A percentile compares a stretch with the other conserved stretches of the same genome.
Conservation (phyloP, 352 stramenopile species). For the Albugo laibachii region DNA sequence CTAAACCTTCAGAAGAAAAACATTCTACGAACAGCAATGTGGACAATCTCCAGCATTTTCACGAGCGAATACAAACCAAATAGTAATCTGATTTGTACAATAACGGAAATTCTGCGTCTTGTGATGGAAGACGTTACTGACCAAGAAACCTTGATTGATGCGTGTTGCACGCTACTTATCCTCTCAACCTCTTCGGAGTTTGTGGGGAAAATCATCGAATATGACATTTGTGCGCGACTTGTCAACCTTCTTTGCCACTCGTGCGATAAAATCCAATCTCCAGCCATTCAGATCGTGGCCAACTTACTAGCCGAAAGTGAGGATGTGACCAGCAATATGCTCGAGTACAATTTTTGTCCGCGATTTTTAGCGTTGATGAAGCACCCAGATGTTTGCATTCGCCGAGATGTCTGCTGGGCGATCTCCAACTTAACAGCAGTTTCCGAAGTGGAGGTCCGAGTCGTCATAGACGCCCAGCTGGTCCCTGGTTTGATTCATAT, state of each 20-base stretch:
- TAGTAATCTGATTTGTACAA: slow-evolving; percentile 88
- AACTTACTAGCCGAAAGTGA: slow-evolving; percentile 98
- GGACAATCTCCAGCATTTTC: slow-evolving; percentile 99
- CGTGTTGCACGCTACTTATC: slow-evolving; percentile 98
- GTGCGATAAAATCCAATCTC: slow-evolving; percentile 87
- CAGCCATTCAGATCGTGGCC: slow-evolving; percentile 87
- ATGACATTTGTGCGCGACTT: slow-evolving; percentile 84
- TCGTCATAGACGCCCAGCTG: slow-evolving; percentile 57
- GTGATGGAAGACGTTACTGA: slow-evolving; percentile 93
- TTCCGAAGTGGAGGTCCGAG: slow-evolving; percentile 45
- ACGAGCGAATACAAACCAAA: slow-evolving; percentile 84
- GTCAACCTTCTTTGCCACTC: slow-evolving; percentile 92
- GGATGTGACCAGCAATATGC: slow-evolving; percentile 41
- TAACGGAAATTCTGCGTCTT: slow-evolving; percentile 86
- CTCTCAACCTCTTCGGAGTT: slow-evolving; percentile 96
- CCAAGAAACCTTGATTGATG: slow-evolving; percentile 96
- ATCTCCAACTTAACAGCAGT: slow-evolving; percentile 70
- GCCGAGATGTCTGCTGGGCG: slow-evolving; percentile 70
- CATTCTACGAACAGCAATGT: slow-evolving; percentile 98
- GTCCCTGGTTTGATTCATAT: slow-evolving; percentile 45
- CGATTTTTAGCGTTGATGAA: slow-evolving; percentile 44
- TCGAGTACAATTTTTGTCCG: slow-evolving; percentile 30
- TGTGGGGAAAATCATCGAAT: slow-evolving; percentile 95
- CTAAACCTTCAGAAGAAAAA: slow-evolving; percentile 78
- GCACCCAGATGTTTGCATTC: slow-evolving; percentile 58